Conservation (phyloP, 192 early-diverging fungal species). For the Backusella macrospora region DNA sequence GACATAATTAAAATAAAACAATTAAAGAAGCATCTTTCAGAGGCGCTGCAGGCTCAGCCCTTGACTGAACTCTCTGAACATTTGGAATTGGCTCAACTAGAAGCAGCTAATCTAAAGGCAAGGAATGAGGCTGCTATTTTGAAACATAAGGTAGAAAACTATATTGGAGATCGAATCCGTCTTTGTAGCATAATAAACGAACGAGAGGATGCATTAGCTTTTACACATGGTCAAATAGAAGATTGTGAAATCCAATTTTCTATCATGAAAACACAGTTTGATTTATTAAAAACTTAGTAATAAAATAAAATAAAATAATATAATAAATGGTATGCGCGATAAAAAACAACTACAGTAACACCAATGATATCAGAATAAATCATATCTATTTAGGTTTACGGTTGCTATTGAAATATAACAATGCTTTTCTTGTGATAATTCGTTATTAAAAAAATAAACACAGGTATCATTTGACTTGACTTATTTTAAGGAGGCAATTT, state of each 20-base stretch:
- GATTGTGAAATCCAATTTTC: slow-evolving; percentile 47
- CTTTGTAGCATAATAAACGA: slow-evolving; percentile 43
- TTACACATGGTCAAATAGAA: slow-evolving; percentile 45
- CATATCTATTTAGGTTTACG: background rate
- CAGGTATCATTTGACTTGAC: background rate
- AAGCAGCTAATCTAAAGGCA: slow-evolving; percentile 46
- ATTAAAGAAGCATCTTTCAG: slow-evolving; percentile 17
- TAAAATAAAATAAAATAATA: no score
- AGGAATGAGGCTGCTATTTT: slow-evolving; percentile 49
- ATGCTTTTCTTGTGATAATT: background rate
- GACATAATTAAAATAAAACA: slow-evolving; percentile 29
- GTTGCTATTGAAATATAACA: slow-evolving; percentile 6
- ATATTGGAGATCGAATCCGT: slow-evolving; percentile 40
- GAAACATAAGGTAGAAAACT: slow-evolving; percentile 45
- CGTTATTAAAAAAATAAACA: background rate
- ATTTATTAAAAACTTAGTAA: background rate
- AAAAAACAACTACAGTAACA: background rate
- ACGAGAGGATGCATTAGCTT: slow-evolving; percentile 44
- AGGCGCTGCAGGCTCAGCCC: slow-evolving; percentile 27
- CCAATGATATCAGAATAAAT: background rate
- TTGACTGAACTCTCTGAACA: slow-evolving; percentile 45
- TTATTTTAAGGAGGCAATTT: background rate
- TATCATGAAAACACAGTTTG: slow-evolving; percentile 40
- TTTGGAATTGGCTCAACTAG: slow-evolving; percentile 51
- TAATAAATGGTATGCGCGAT: no score